Conservation (phyloP, 345 rosid genomes). For the Moricandia moricandioides region DNA sequence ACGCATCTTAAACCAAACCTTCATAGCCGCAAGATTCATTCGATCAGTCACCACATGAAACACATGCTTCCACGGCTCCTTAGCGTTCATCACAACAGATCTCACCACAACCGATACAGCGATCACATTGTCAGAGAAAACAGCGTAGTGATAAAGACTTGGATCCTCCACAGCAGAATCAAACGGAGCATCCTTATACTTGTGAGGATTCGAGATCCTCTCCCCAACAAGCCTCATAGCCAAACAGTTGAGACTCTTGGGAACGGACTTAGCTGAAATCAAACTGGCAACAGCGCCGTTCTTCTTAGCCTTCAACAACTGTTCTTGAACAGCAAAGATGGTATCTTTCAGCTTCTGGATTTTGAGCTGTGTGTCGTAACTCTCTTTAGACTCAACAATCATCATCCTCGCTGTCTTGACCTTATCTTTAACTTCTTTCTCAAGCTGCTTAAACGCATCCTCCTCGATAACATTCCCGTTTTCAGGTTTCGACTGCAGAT, state of each 20-base stretch:
- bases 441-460: constrained; percentile 68
- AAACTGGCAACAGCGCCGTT: constrained; percentile 81
- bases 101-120: constrained; percentile 91
- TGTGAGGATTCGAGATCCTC: constrained; percentile 71
- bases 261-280: constrained; percentile 76
- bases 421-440: constrained; percentile 89
- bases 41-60: constrained; percentile 36
- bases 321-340: constrained; percentile 76
- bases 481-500: constrained; percentile 51
- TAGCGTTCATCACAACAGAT: constrained; percentile 74
- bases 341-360: constrained; percentile 93
- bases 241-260: constrained; percentile 91
- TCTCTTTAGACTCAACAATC: constrained; percentile 78
- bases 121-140: constrained; percentile 83
- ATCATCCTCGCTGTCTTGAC: constrained; percentile 67
- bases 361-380: constrained; percentile 84
- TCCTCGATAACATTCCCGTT: constrained; percentile 54
- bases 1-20: constrained; percentile 96
- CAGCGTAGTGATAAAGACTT: constrained; percentile 69
- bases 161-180: constrained; percentile 69
- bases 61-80: constrained; percentile 28
- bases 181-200: constrained; percentile 57
- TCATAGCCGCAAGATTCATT: constrained; percentile 91
- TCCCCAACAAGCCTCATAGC: constrained; percentile 95
- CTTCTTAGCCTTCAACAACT: constrained; percentile 77